A percentile compares a stretch with the other conserved stretches of the same genome.
Conservation (phyloP, 176 grass and related monocot genomes). For the Pharus latifolius region DNA sequence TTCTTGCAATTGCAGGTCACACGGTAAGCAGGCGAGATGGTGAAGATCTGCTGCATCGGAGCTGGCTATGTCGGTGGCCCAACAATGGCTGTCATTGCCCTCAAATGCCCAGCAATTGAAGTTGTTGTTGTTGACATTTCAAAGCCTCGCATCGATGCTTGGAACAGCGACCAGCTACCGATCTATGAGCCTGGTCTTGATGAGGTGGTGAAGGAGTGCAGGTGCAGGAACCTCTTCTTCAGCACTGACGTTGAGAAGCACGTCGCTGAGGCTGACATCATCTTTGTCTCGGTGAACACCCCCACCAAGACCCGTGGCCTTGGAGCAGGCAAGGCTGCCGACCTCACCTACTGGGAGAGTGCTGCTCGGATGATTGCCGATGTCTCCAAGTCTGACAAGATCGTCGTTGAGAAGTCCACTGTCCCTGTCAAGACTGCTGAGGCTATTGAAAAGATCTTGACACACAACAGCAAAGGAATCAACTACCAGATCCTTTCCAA, state of each 20-base stretch:
- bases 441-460: constrained; percentile 91
- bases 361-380: constrained; percentile 92
- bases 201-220: constrained; percentile 77
- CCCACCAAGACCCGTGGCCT: constrained; percentile 92
- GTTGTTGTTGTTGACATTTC: constrained; percentile 71
- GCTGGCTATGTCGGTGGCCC: constrained; percentile 88
- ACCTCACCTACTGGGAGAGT: constrained; percentile 93
- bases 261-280: constrained; percentile 70
- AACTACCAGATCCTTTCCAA: constrained; percentile 96
- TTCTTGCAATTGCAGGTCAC: neutral
- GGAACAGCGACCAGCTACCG: constrained; percentile 81
- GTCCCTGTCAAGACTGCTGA: constrained; percentile 90
- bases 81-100: constrained; percentile 85
- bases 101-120: constrained; percentile 77
- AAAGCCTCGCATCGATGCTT: constrained; percentile 62
- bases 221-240: constrained; percentile 85
- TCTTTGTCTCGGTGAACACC: constrained; percentile 86
- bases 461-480: constrained; percentile 95
- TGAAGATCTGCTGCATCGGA: constrained; percentile 96
- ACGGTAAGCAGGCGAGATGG: constrained; percentile 47
- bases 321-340: constrained; percentile 83
- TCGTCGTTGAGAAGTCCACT: constrained; percentile 90
- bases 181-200: constrained; percentile 87
- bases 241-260: constrained; percentile 77
- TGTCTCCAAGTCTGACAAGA: constrained; percentile 89